Base-by-base conservation (phyloP, 306 rosid genomes). In the Rubus parviflorus region DNA sequence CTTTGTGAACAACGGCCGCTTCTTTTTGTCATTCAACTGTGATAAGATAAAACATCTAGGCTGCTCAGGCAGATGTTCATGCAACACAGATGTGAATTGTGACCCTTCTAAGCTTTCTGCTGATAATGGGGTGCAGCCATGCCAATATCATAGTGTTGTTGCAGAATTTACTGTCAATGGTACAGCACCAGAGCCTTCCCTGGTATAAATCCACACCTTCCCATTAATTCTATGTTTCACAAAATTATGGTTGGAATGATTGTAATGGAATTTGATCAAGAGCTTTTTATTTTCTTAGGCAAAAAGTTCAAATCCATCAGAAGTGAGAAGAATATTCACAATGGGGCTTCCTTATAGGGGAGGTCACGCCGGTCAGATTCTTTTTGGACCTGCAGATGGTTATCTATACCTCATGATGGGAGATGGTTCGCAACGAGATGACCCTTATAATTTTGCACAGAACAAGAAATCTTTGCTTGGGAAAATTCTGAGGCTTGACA, bases 251-350 rank as follows among this genome's bases (percentile, higher is more conserved):
- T 11, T n/a, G 17, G 49, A 68, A 43, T 11, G 23, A 19, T 68
- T 69, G 37, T 0, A 48, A 47, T 69, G 57, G 4, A 69, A 25
- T 47, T 14, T 45, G 13, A 49, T 45, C 51, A 15, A 25, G 2
- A 51, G 11, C 53, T 72, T 68, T 63, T 38, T 30, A 7, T 22
- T 47, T 10, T 6, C 22, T 52, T 23, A 8, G 40, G 66, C 66
- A 64, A 45, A 13, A 64, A 68, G 20, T 15, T 54, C 71, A 49
- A 35, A 20, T 43, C n/a, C 97, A 76, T 72, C 85, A 7, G 98
- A 94, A 75, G 97, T 92, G 83, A 88, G 98, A 81, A 92, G 98
- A 75, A 92, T 90, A 82, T 87, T 94, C 69, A 90, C 97, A 4
- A 86, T 94, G 86, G 98, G 98, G 19, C 97, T 95, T 60, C 97